These are phyloP conservation scores for Suhomyces ambrosiae DNA, from an alignment of 1,139 yeast genomes.

Conservation along the genomic window DNA sequence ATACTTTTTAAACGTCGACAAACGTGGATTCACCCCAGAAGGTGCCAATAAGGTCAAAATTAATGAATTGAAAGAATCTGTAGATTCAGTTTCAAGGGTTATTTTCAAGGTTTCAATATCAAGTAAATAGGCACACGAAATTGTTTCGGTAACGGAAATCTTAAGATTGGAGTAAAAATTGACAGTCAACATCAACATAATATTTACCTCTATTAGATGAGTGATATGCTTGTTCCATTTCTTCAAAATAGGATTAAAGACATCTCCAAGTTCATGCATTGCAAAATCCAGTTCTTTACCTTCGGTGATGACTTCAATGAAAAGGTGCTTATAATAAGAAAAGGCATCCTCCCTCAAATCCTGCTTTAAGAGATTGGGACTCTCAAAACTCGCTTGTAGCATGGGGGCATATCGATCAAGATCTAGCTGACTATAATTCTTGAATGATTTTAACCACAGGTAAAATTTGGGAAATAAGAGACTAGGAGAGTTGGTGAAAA, in stretches of 20 bases:
- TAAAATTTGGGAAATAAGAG: constrained; percentile 32
- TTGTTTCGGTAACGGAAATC: not conserved
- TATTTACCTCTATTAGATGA: constrained; percentile 1
- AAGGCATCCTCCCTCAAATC: constrained; percentile 3
- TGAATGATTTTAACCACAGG: constrained; percentile 14
- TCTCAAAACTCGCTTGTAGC: constrained; percentile 9
- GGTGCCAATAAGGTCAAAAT: not conserved
- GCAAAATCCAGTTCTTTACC: constrained; percentile 6
- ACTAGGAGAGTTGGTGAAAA: constrained; percentile 26
- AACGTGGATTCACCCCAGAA: not conserved
- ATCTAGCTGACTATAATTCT: constrained; percentile 3
- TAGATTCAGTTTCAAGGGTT: not conserved
- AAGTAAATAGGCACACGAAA: not conserved
- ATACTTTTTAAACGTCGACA: constrained; percentile 2
- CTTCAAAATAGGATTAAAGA: constrained; percentile 8
- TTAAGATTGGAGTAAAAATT: constrained; percentile 1
- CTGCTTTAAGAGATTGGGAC: constrained; percentile 5
- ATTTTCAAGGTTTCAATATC: not conserved
- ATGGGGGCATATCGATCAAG: constrained; percentile 6
- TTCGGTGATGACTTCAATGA: constrained; percentile 9
- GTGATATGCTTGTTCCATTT: constrained; percentile 3
- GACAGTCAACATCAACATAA: not conserved
- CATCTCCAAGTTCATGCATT: constrained; percentile 12
- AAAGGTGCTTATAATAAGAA: constrained; percentile 10
- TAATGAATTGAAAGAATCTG: not conserved